Base-by-base conservation (phyloP, 75 land plant genomes). In the Sequoiadendron giganteum region DNA sequence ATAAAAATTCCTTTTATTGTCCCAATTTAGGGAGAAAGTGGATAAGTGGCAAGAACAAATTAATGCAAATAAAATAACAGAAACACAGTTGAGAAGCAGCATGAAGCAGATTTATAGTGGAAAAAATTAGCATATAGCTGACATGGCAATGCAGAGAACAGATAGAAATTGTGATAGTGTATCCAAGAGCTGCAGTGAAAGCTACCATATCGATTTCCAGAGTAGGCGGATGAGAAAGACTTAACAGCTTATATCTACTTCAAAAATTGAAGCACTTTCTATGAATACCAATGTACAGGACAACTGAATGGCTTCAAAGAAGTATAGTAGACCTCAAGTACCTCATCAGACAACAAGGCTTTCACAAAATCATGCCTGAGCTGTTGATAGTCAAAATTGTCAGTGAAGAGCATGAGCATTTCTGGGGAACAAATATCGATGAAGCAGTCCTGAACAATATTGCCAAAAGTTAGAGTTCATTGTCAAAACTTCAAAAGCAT, bases 301-400 rank as follows among this genome's bases (percentile, higher is more conserved):
- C 52, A 45, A 30, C 52, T 11, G 4, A 47, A 82, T 0, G 48
- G 5, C 48, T 73, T 49, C 42, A 55, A 49, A 85, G 5, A 55
- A 25, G 18, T 85, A 61, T 56, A 49, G 19, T 1, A 73, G 14
- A 73, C 72, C 72, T 34, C 19, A 18, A 88, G 48, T 89, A 96
- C 96, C 95, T 96, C 98, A 90, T 96, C 98, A 87, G 93, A 86
- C 21, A 96, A 93, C 75, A 96, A 86, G 10, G 97, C 97, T 87
- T 94, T 95, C 42, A 96, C 98, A 91, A 95, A 96, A 89, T 95
- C 97, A 39, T 95, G 94, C 10, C 98, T 94, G 34, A 96, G 91
- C 85, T 95, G 98, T 68, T 96, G 98, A 89, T 96, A 96, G 82
- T 96, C 98, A 93, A 96, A 96, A 88, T 96, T 96, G 85, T 96